Percentiles rank a stretch among this genome's conserved stretches.
phyloP scores from a whole-genome alignment of 1,139 yeast genomes.

The Sugiyamaella novakii region DNA sequence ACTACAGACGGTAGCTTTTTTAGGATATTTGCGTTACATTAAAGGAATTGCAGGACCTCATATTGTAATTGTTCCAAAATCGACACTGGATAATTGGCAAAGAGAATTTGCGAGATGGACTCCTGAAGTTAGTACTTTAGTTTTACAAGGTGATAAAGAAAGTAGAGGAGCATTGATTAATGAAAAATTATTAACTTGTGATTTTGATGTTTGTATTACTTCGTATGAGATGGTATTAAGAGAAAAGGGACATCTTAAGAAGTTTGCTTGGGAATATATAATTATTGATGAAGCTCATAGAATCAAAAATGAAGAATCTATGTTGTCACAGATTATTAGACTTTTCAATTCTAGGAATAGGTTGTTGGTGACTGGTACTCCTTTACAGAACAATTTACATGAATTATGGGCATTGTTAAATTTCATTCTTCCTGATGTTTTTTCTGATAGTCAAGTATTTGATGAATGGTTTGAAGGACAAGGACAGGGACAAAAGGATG shows the following conservation, averaged over 20 bases:
- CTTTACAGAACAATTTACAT: slow-evolving; percentile 89
- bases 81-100: slow-evolving; percentile 94
- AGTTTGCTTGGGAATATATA: slow-evolving; percentile 90
- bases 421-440: slow-evolving; percentile 90
- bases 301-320: slow-evolving; percentile 89
- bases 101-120: slow-evolving; percentile 95
- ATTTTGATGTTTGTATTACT: slow-evolving; percentile 86
- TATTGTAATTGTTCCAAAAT: slow-evolving; percentile 89
- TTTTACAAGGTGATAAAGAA: slow-evolving; percentile 86
- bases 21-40: slow-evolving; percentile 81
- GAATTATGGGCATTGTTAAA: slow-evolving; percentile 95
- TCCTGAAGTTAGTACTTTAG: slow-evolving; percentile 86
- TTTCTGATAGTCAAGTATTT: slow-evolving; percentile 85
- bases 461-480: slow-evolving; percentile 80
- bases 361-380: slow-evolving; percentile 91
- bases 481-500: slow-evolving; percentile 4
- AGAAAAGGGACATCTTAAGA: slow-evolving; percentile 78
- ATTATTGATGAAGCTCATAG: slow-evolving; percentile 97
- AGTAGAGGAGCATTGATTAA: slow-evolving; percentile 65
- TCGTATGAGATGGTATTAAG: slow-evolving; percentile 92
- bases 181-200: slow-evolving; percentile 61
- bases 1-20: slow-evolving; percentile 85
- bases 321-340: slow-evolving; percentile 86
- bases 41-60: slow-evolving; percentile 87
- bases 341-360: slow-evolving; percentile 83